A percentile compares a stretch with the other conserved stretches of the same genome.
Conservation (phyloP, 345 rosid species). For the Eucalyptus regnans region DNA sequence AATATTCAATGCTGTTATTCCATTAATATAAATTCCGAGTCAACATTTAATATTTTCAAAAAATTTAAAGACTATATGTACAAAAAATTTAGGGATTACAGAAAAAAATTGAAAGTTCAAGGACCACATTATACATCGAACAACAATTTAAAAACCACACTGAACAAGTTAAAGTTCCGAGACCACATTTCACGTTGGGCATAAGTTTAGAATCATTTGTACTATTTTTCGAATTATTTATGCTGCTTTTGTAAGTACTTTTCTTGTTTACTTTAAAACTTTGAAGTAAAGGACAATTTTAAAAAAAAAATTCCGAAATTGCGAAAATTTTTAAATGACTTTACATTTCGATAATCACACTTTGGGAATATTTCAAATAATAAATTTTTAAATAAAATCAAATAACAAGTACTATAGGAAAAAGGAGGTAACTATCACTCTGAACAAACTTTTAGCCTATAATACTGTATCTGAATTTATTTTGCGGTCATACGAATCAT, state of each 20-base stretch:
- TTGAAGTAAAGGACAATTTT: not conserved
- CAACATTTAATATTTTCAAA: no score
- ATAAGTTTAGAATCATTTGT: no score
- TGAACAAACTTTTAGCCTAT: not conserved
- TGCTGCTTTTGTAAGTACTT: not conserved
- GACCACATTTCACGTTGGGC: rapidly evolving
- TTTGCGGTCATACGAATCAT: not conserved
- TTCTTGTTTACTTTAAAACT: not conserved
- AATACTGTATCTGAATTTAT: not conserved
- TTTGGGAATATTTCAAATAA: not conserved
- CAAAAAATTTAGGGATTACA: rapidly evolving
- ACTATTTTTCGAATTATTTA: not conserved
- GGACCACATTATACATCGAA: rapidly evolving
- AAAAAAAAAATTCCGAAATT: not conserved
- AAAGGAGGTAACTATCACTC: not conserved
- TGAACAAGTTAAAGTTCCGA: not conserved
- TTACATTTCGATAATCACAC: not conserved
- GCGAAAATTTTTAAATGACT: not conserved
- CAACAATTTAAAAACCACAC: no score
- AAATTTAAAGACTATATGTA: not conserved
- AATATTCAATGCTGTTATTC: no score
- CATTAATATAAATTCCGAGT: rapidly evolving
- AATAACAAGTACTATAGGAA: not conserved
- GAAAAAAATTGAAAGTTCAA: rapidly evolving
- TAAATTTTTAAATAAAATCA: not conserved